Conservation (phyloP, 352 stramenopile species). For the Globisporangium acanthophoron region DNA sequence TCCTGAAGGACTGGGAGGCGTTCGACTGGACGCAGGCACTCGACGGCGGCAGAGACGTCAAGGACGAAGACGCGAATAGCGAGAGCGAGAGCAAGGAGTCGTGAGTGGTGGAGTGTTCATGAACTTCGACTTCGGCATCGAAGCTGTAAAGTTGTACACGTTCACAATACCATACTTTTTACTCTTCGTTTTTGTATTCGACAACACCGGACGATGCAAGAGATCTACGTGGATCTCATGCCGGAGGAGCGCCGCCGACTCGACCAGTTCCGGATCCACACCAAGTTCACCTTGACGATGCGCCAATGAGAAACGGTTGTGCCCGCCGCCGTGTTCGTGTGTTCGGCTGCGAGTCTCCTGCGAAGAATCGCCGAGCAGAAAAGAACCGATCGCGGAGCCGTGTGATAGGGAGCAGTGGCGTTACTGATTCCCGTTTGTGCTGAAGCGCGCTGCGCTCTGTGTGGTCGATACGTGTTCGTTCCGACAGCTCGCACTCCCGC, state of each 20-base stretch:
- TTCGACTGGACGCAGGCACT: slow-evolving; percentile 77
- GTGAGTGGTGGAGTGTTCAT: not conserved
- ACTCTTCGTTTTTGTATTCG: slow-evolving; percentile 2
- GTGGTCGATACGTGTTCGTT: not conserved
- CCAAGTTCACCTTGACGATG: not conserved
- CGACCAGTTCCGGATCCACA: not conserved
- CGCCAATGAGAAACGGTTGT: not conserved
- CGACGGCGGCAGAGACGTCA: slow-evolving; percentile 30
- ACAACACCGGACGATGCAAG: not conserved
- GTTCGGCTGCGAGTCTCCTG: not conserved
- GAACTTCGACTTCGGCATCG: too few relatives aligned
- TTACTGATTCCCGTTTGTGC: not conserved
- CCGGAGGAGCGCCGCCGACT: not conserved
- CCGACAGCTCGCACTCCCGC: not conserved
- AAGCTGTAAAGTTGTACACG: too few relatives aligned
- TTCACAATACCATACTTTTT: not conserved
- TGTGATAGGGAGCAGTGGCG: not conserved
- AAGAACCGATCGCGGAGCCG: not conserved
- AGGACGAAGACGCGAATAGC: not conserved
- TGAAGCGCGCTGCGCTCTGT: not conserved
- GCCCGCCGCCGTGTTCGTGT: not conserved
- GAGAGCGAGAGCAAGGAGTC: not conserved
- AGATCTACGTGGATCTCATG: not conserved
- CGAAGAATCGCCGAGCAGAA: not conserved
- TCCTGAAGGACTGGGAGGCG: slow-evolving; percentile 57